A percentile compares a stretch with the other conserved stretches of the same genome.
Conservation (phyloP, 495 filamentous ascomycete species). For the Articulospora tetracladia region DNA sequence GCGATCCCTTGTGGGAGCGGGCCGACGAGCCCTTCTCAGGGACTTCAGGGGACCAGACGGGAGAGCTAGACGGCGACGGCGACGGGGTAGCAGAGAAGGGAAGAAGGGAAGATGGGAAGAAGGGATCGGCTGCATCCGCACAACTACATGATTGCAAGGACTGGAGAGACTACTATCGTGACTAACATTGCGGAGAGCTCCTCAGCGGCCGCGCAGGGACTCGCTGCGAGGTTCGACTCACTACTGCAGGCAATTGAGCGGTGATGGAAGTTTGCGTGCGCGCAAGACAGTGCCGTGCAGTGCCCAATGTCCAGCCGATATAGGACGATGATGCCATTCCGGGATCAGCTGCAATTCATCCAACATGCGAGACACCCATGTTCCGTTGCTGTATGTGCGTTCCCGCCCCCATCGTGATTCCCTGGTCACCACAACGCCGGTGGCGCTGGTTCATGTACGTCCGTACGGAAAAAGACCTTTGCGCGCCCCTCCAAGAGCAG, state of each 20-base stretch:
- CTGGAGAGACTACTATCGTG: too few relatives aligned
- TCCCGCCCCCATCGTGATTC: conserved; percentile 17
- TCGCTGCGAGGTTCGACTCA: neutral
- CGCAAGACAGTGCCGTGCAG: neutral
- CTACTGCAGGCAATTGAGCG: neutral
- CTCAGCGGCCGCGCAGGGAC: too few relatives aligned
- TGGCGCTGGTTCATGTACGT: neutral
- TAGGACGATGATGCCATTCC: neutral
- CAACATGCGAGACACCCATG: conserved; percentile 16
- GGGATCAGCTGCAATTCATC: conserved; percentile 7
- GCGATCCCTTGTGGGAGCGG: conserved; percentile 17
- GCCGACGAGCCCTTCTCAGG: conserved; percentile 8
- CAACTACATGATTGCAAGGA: neutral
- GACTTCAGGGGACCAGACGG: too few relatives aligned
- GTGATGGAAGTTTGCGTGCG: neutral
- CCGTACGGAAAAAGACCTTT: too few relatives aligned
- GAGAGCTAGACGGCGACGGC: too few relatives aligned
- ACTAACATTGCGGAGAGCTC: neutral
- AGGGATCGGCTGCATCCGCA: conserved; percentile 7
- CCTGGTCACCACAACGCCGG: neutral
- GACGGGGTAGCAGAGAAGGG: neutral
- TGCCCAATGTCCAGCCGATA: neutral
- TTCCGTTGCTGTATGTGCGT: conserved; percentile 14
- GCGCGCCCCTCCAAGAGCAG: too few relatives aligned
- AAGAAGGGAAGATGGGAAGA: neutral